phyloP scores from a whole-genome alignment of 805 yeast species.

The Cyberlindnera meyerae region DNA sequence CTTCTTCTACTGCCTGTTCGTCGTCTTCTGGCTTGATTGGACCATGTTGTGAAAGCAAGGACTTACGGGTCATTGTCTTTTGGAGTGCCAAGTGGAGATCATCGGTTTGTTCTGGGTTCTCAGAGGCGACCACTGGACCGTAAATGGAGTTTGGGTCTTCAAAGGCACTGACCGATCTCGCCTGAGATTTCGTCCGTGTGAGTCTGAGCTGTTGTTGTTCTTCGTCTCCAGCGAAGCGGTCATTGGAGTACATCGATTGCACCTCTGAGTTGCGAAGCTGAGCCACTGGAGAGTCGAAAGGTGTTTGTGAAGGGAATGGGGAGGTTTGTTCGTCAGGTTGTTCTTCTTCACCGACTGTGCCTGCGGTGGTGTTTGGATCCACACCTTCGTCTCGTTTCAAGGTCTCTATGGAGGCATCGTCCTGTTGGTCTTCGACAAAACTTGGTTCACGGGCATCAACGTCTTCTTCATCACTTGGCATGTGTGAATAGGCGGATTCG shows the following conservation, averaged over 20 bases:
- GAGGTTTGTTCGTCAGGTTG: neutral
- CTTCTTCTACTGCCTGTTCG: constrained; percentile 22
- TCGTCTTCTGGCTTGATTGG: constrained; percentile 1
- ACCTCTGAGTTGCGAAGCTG: constrained; percentile 3
- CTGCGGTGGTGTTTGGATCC: neutral
- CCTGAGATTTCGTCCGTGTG: constrained; percentile 8
- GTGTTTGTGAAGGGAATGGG: neutral
- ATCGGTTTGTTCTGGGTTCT: constrained; percentile 15
- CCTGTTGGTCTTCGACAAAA: neutral
- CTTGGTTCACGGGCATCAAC: constrained; percentile 1
- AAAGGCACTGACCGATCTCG: constrained; percentile 17
- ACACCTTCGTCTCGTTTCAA: constrained; percentile 4
- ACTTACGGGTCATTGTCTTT: constrained; percentile 24
- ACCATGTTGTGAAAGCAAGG: constrained; percentile 10
- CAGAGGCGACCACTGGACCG: constrained; percentile 18
- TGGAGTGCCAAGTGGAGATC: constrained; percentile 22
- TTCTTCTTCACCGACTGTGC: too few species aligned
- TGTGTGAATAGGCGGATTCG: constrained; percentile 22
- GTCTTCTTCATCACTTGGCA: constrained; percentile 6
- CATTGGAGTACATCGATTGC: too few species aligned
- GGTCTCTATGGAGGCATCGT: constrained; percentile 2
- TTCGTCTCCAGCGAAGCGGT: neutral
- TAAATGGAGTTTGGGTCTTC: constrained; percentile 12
- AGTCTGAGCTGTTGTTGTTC: constrained; percentile 3
- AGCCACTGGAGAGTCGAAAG: constrained; percentile 1